phyloP scores from a whole-genome alignment of 2,329 filamentous ascomycete genomes.

The Cordyceps javanica region DNA sequence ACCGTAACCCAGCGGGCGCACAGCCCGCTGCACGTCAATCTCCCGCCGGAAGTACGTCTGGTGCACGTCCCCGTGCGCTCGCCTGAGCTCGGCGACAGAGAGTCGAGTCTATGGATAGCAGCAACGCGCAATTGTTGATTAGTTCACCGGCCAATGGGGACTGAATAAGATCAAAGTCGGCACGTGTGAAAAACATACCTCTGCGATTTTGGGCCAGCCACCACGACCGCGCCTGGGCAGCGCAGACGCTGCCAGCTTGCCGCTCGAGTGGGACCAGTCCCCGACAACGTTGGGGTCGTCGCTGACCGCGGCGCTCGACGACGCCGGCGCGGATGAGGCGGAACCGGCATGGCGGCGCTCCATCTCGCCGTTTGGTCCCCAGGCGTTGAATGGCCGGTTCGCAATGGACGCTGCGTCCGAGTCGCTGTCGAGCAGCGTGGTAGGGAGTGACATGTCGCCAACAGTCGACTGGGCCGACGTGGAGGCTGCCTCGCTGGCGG shows the following conservation, averaged over 20 bases:
- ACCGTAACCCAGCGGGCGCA: neutral
- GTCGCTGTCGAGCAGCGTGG: neutral
- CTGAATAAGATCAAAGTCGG: neutral
- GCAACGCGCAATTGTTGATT: neutral
- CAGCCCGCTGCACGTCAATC: neutral
- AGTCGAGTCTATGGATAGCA: neutral
- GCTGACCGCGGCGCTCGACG: neutral
- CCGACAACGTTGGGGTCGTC: slow-evolving; percentile 4
- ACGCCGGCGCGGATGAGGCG: no score
- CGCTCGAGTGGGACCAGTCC: neutral
- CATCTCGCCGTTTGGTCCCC: neutral
- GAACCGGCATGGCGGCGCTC: neutral
- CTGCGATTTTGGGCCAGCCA: neutral
- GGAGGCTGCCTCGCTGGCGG: neutral
- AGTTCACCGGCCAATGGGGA: neutral
- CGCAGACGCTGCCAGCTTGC: neutral
- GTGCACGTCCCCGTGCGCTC: neutral
- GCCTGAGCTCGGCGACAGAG: neutral
- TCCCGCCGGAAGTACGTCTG: neutral
- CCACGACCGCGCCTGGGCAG: neutral
- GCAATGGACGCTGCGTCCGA: neutral
- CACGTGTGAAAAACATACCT: neutral
- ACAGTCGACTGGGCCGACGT: neutral
- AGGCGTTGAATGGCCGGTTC: slow-evolving; percentile 2
- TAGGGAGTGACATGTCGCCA: neutral